phyloP scores from a whole-genome alignment of 2,329 filamentous ascomycete species.

The Ilyonectria mors-panacis region DNA sequence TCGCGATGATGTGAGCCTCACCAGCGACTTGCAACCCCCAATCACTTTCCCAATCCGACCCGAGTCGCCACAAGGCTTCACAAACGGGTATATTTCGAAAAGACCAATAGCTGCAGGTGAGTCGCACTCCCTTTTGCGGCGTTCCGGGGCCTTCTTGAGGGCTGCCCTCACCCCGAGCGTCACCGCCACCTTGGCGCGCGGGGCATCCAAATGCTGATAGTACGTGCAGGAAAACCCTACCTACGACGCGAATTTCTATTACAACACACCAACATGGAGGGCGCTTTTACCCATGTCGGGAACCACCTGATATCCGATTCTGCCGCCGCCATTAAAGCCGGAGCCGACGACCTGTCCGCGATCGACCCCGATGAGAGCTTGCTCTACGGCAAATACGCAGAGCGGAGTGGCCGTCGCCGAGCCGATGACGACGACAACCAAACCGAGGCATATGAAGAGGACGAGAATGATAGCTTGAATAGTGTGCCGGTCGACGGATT shows the following conservation, averaged over 20 bases:
- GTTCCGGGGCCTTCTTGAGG: conserved; percentile 9
- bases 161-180: conserved; percentile 32
- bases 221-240: conserved; percentile 48
- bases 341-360: conserved; percentile 80
- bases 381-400: conserved; percentile 79
- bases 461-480: conserved; percentile 82
- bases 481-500: conserved; percentile 86
- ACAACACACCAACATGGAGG: conserved; percentile 75
- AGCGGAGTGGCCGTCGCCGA: conserved; percentile 74
- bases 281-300: conserved; percentile 88
- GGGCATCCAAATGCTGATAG: conserved; percentile 40
- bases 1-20: conserved; percentile 58
- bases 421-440: conserved; percentile 93
- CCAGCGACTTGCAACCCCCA: conserved; percentile 49
- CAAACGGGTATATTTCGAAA: conserved; percentile 40
- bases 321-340: conserved; percentile 89
- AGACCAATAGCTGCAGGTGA: conserved; percentile 47
- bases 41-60: conserved; percentile 49
- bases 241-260: conserved; percentile 37
- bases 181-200: conserved; percentile 45
- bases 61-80: conserved; percentile 46
- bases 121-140: conserved; percentile 36
- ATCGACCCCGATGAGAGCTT: conserved; percentile 86
- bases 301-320: conserved; percentile 90
- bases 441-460: conserved; percentile 86